Evolutionary conservation across 352 stramenopile genomes (phyloP).

Genomic region (Pseudoperonospora humuli): DNA sequence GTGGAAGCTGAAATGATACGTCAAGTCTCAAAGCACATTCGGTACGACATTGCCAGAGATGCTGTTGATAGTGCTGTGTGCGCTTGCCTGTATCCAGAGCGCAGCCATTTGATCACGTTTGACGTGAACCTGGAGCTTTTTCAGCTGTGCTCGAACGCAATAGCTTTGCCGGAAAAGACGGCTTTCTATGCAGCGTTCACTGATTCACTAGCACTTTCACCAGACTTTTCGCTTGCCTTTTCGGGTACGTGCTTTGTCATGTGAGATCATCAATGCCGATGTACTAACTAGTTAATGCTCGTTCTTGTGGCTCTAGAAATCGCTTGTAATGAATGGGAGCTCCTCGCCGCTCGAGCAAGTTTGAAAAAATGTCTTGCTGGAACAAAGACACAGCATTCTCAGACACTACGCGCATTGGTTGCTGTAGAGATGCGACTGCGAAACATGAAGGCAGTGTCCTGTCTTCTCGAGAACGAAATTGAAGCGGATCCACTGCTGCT

Average conservation of each 20-base stretch:
- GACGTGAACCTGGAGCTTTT: slow-evolving; percentile 33
- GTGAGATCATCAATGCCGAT: neutral
- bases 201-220: slow-evolving; percentile 22
- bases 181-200: slow-evolving; percentile 28
- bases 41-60: slow-evolving; percentile 9
- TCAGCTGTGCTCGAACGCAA: slow-evolving; percentile 24
- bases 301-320: slow-evolving; percentile 17
- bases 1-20: slow-evolving; percentile 24
- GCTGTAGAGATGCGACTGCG: slow-evolving; percentile 28
- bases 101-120: slow-evolving; percentile 22
- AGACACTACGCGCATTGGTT: slow-evolving; percentile 34
- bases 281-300: neutral
- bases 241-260: slow-evolving; percentile 25
- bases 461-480: slow-evolving; percentile 27
- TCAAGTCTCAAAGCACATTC: slow-evolving; percentile 22
- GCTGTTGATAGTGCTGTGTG: slow-evolving; percentile 28
- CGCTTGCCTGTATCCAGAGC: slow-evolving; percentile 39
- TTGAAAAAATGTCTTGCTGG: slow-evolving; percentile 27
- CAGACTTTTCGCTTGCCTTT: slow-evolving; percentile 40
- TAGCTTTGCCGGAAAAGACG: slow-evolving; percentile 24
- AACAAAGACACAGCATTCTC: slow-evolving; percentile 21
- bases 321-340: slow-evolving; percentile 41
- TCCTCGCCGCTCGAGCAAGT: slow-evolving; percentile 30
- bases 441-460: slow-evolving; percentile 37
- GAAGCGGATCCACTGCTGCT: slow-evolving; percentile 29